phyloP scores from a whole-genome alignment of 2,329 filamentous ascomycete species.

The Fusarium mundagurra region DNA sequence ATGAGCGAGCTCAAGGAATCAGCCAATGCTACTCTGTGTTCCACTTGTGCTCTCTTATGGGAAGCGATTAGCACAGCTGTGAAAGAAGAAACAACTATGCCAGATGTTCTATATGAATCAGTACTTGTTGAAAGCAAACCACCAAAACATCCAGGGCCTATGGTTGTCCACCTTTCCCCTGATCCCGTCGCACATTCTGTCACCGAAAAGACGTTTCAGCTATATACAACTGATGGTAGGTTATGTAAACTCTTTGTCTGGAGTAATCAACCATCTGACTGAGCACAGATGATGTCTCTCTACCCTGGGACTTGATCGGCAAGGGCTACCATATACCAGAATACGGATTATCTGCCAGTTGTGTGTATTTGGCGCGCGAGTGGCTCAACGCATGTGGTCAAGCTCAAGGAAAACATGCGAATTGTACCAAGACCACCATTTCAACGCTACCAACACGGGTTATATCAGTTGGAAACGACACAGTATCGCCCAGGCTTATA shows the following conservation, averaged over 20 bases:
- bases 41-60: not conserved
- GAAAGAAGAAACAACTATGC: not conserved
- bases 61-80: not conserved
- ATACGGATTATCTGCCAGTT: not conserved
- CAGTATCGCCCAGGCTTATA: not conserved
- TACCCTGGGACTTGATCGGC: not conserved
- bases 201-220: not conserved
- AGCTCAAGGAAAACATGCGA: not conserved
- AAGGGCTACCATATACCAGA: not conserved
- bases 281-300: not conserved
- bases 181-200: not conserved
- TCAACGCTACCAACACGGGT: not conserved
- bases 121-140: not conserved
- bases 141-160: not conserved
- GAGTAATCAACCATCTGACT: not conserved
- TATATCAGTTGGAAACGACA: not conserved
- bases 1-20: not conserved
- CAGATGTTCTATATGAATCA: not conserved
- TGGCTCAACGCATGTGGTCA: not conserved
- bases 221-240: not conserved
- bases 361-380: not conserved
- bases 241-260: accelerated
- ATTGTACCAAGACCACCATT: not conserved
- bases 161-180: not conserved
- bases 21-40: not conserved